Evolutionary conservation across 1,284 basidiomycete species (phyloP), one percentile per base, ranked within the genome.

Genomic region (Tylopilus orsonianus): DNA sequence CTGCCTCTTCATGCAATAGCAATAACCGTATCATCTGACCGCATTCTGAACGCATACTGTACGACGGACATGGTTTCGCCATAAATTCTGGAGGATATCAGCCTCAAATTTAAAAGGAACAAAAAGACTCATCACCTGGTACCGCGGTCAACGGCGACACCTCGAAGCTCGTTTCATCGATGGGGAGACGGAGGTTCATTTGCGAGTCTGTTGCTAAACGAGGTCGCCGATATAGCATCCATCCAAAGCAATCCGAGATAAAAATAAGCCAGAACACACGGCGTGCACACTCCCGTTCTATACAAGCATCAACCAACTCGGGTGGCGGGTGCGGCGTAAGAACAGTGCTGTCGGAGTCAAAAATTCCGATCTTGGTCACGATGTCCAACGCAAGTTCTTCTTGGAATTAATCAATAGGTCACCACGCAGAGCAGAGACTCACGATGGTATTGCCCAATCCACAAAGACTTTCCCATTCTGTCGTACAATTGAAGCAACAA

Each of bases 231-330:
- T 75, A 78, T 55, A 77, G 73, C 48, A 80, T 74, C 49, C 74
- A 72, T 23, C 70, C 65, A 50, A 77, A 68, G 53, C 76, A 69
- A 59, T 83, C 79, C 45, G 77, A 66, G 46, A 81, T 68, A 60
- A 83, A 80, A 46, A 88, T 79, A 44, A 87, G 69, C 87, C 88
- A 90, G 65, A 90, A 89, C 49, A 86, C 80, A 46, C 87, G 80
- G 41, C 87, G 79, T 22, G 81, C 72, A 54, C 81, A 83, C 68
- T 89, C 87, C 47, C 80, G 80, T 59, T 87, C 81, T 55, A 85
- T 80, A 50, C 76, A 76, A 37, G 69, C 69, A 50, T 81, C 75
- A 29, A 83, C 77, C 51, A 77, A 78, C 42, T 80, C 76, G 36
- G 79, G 71, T 52, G 81, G 74, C 32, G 79, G 74, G 9, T 64